Evolutionary conservation across 1,139 yeast species (phyloP).

Genomic region (Kluyveromyces sp.): DNA sequence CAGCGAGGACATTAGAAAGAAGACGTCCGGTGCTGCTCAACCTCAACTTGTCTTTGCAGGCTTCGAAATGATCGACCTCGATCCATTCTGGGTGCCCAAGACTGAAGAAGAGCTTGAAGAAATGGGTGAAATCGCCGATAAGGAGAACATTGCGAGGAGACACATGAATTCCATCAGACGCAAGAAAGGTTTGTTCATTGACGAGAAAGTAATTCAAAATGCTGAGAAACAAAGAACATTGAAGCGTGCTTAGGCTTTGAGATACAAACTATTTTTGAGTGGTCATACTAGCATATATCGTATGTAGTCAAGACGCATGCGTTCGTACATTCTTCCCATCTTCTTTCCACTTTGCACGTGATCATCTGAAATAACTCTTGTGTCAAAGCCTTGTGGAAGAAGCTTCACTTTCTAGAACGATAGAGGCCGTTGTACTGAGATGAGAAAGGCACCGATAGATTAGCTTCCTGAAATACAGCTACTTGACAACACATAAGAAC

Average conservation of each 20-base stretch:
- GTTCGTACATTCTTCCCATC: no score
- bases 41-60: constrained; percentile 93
- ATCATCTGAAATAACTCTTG: neutral
- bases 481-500: no score
- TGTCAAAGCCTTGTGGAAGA: neutral
- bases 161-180: constrained; percentile 79
- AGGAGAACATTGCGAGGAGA: constrained; percentile 80
- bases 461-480: no score
- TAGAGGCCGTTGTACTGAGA: no score
- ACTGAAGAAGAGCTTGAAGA: constrained; percentile 95
- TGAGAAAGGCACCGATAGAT: no score
- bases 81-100: constrained; percentile 99
- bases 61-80: constrained; percentile 75
- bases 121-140: constrained; percentile 85
- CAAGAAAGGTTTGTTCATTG: constrained; percentile 84
- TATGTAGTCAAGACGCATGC: neutral
- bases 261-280: neutral
- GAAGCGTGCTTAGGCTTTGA: constrained; percentile 36
- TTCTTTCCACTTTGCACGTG: neutral
- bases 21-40: constrained; percentile 94
- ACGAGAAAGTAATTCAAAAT: constrained; percentile 80
- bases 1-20: constrained; percentile 87
- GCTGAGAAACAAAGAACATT: constrained; percentile 91
- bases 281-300: neutral
- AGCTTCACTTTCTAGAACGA: neutral